Conservation (phyloP, 1,284 basidiomycete genomes). For the Microbotryum lychnidis-dioicae region DNA sequence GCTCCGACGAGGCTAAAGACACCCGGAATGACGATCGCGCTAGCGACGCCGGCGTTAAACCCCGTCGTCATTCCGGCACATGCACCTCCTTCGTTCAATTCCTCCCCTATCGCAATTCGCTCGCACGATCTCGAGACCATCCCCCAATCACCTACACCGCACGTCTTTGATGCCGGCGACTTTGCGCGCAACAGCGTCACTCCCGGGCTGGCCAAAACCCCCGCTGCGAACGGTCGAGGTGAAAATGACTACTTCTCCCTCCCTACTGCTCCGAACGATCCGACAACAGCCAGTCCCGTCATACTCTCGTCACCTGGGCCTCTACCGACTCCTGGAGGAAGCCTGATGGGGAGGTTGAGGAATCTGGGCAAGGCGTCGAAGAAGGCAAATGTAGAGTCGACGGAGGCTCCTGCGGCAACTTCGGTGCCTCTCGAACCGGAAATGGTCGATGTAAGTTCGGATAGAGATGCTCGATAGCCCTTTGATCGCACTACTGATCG, state of each 20-base stretch:
- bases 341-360: conserved; percentile 25
- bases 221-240: conserved; percentile 13
- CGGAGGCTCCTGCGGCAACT: conserved; percentile 11
- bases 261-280: conserved; percentile 1
- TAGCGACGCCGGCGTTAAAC: conserved; percentile 58
- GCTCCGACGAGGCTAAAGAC: conserved; percentile 35
- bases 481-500: no score
- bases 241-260: conserved; percentile 30
- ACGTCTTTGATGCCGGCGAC: neutral
- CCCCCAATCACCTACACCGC: conserved; percentile 16
- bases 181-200: neutral
- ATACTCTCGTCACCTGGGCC: neutral
- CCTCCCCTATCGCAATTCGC: conserved; percentile 9
- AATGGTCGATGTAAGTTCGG: no score
- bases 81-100: neutral
- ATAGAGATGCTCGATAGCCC: no score
- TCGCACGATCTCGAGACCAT: conserved; percentile 20
- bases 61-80: conserved; percentile 46
- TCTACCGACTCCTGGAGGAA: conserved; percentile 6
- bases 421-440: conserved; percentile 1
- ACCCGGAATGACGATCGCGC: conserved; percentile 49
- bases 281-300: neutral
- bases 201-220: conserved; percentile 12
- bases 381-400: conserved; percentile 5
- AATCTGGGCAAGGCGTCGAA: conserved; percentile 28